Percentiles rank a stretch among this genome's conserved stretches.
Evolutionary conservation across 805 yeast genomes (phyloP).

Genomic region (Sugiyamaella lignohabitans): DNA sequence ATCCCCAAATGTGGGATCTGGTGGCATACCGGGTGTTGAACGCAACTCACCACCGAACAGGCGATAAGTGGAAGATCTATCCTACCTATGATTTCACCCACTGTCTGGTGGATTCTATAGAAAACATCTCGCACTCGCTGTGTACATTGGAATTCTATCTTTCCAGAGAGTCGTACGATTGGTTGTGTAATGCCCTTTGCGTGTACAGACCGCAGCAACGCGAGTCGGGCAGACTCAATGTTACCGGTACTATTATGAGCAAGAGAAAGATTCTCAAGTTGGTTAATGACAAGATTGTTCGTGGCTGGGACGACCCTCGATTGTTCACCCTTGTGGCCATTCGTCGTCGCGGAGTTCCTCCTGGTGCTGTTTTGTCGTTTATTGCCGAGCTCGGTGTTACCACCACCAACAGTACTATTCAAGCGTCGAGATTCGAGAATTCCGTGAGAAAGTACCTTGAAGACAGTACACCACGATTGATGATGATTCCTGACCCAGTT

Average conservation of each 20-base stretch:
- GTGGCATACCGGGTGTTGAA: conserved; percentile 93
- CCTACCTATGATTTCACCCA: conserved; percentile 99
- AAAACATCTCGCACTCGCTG: conserved; percentile 89
- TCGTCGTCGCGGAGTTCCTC: conserved; percentile 97
- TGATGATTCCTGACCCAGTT: conserved; percentile 87
- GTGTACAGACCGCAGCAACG: conserved; percentile 98
- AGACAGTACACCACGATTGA: conserved; percentile 85
- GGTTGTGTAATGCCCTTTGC: conserved; percentile 93
- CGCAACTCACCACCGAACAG: conserved; percentile 94
- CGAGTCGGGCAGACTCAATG: conserved; percentile 93
- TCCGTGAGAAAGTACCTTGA: conserved; percentile 85
- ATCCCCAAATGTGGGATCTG: conserved; percentile 99
- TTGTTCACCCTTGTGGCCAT: conserved; percentile 90
- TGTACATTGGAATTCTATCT: conserved; percentile 94
- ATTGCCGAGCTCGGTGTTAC: conserved; percentile 96
- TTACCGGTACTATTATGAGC: conserved; percentile 89
- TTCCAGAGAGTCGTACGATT: conserved; percentile 92
- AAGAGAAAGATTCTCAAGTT: conserved; percentile 93
- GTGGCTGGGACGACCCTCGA: conserved; percentile 99
- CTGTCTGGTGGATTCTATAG: conserved; percentile 96
- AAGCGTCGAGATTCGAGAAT: conserved; percentile 80
- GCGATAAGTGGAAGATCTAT: conserved; percentile 93
- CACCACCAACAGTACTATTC: conserved; percentile 86
- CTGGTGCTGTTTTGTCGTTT: conserved; percentile 91
- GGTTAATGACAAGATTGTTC: conserved; percentile 71